Evolutionary conservation across 495 filamentous ascomycete genomes (phyloP).

Genomic region (Clohesyomyces aquaticus): DNA sequence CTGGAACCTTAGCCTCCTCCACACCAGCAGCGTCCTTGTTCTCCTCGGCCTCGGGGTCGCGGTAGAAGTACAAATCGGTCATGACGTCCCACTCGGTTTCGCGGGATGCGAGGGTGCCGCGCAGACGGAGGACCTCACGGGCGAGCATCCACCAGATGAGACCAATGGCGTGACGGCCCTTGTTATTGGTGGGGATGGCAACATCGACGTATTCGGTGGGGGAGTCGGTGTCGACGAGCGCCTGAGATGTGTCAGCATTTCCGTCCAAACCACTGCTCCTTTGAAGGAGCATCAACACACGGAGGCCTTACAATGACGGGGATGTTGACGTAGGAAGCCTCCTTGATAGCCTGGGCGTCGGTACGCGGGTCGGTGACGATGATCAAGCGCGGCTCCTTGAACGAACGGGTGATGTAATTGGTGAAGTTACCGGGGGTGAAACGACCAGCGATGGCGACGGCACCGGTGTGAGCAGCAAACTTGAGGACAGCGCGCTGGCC

Average conservation of each 20-base stretch:
- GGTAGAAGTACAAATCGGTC: conserved; percentile 99
- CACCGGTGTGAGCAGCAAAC: conserved; percentile 96
- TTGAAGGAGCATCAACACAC: background rate
- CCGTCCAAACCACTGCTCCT: background rate
- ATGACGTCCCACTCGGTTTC: conserved; percentile 98
- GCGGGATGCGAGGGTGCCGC: conserved; percentile 90
- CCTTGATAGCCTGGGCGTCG: conserved; percentile 99
- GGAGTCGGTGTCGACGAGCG: conserved; percentile 98
- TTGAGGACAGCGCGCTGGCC: conserved; percentile 99
- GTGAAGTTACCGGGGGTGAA: conserved; percentile 99
- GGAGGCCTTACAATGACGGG: conserved; percentile 75
- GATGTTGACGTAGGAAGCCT: conserved; percentile 99
- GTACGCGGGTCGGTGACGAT: conserved; percentile 99
- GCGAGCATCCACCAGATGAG: conserved; percentile 99
- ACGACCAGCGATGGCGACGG: conserved; percentile 96
- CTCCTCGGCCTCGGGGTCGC: conserved; percentile 97
- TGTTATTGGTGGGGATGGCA: conserved; percentile 99
- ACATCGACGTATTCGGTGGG: conserved; percentile 99
- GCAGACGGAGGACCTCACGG: conserved; percentile 98
- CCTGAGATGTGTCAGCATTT: conserved; percentile 14
- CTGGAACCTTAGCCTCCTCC: conserved; percentile 63
- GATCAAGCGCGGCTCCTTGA: conserved; percentile 99
- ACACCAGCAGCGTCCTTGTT: conserved; percentile 71
- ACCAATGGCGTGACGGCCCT: conserved; percentile 98
- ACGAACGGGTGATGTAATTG: conserved; percentile 99